Percentiles rank a stretch among this genome's conserved stretches.
Conservation (phyloP, 805 yeast genomes). For the Geotrichum ghanense region DNA sequence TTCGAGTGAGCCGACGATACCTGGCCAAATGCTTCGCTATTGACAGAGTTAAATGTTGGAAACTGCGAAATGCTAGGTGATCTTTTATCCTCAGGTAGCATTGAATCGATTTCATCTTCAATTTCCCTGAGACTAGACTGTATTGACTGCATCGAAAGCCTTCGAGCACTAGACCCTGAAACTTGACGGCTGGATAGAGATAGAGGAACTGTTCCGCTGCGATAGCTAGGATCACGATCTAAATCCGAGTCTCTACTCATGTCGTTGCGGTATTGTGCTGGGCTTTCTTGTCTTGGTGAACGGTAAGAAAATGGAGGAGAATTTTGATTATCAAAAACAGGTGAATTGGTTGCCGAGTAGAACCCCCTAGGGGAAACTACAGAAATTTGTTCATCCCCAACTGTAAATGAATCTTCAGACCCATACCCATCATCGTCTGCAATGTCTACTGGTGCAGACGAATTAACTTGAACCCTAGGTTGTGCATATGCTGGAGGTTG, state of each 20-base stretch:
- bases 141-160: not conserved
- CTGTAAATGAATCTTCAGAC: not conserved
- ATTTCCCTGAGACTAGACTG: not conserved
- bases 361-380: not conserved
- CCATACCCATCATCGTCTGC: not conserved
- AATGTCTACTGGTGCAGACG: not conserved
- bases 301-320: not conserved
- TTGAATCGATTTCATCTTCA: not conserved
- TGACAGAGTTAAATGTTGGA: not conserved
- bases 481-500: not conserved
- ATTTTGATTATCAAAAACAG: not conserved
- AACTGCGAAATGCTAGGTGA: not conserved
- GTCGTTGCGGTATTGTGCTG: not conserved
- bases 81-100: not conserved
- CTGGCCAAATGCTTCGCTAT: no score
- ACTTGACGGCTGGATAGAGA: not conserved
- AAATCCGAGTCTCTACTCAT: not conserved
- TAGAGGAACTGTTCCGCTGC: not conserved
- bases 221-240: not conserved
- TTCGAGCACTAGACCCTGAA: not conserved
- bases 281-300: no score
- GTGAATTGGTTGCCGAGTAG: not conserved
- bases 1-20: not conserved
- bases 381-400: not conserved
- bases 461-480: not conserved